A percentile compares a stretch with the other conserved stretches of the same genome.
Evolutionary conservation across 352 stramenopile species (phyloP).

Genomic region (Phytophthora pseudosyringae): DNA sequence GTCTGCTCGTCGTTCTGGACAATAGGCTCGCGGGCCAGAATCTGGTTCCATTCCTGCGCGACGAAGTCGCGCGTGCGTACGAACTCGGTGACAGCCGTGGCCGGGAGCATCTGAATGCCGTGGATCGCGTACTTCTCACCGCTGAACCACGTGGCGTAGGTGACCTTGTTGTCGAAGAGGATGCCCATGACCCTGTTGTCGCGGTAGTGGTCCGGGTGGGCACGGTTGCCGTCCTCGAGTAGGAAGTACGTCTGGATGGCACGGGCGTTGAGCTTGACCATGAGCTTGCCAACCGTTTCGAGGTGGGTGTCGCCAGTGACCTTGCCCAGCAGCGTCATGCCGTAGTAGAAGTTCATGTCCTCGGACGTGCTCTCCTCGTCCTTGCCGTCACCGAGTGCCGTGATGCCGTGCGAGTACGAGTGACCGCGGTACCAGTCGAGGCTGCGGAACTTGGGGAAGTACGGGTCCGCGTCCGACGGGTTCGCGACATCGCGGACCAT

Average conservation of each 20-base stretch:
- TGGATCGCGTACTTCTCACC: conserved; percentile 77
- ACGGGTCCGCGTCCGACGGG: conserved; percentile 41
- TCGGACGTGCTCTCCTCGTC: conserved; percentile 61
- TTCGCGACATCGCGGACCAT: conserved; percentile 55
- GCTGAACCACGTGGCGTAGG: conserved; percentile 80
- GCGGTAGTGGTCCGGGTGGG: conserved; percentile 46
- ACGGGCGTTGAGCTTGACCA: conserved; percentile 56
- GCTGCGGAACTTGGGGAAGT: conserved; percentile 52
- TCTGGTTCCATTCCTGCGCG: conserved; percentile 54
- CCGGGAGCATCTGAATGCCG: conserved; percentile 82
- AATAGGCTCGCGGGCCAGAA: conserved; percentile 47
- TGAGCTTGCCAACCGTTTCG: conserved; percentile 50
- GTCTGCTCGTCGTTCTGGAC: conserved; percentile 42
- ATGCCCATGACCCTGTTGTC: conserved; percentile 77
- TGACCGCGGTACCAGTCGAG: conserved; percentile 61
- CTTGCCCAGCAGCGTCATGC: conserved; percentile 46
- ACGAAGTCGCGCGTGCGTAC: conserved; percentile 63
- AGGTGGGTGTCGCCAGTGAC: conserved; percentile 37
- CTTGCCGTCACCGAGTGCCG: conserved; percentile 48
- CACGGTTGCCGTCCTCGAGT: conserved; percentile 48
- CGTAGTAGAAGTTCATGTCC: conserved; percentile 60
- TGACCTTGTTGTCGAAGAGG: conserved; percentile 79
- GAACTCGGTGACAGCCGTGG: conserved; percentile 63
- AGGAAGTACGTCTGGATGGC: conserved; percentile 60
- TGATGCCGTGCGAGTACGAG: conserved; percentile 60